Evolutionary conservation across 371 early-diverging fungal species (phyloP).

Genomic region (Nematocida homosporus): DNA sequence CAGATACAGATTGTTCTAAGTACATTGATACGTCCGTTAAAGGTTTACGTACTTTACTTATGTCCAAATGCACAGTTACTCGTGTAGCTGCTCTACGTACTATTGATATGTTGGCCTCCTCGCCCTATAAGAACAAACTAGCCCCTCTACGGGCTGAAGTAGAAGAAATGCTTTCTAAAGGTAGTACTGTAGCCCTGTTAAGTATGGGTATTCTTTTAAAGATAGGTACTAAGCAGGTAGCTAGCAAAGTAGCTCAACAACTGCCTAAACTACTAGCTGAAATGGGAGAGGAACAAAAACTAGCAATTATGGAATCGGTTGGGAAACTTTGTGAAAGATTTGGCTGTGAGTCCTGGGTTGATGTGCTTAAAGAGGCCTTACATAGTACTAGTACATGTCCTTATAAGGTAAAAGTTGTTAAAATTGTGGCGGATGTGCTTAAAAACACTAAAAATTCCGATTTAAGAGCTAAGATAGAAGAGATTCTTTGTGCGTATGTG

Average conservation of each 20-base stretch:
- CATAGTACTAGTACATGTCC: slow-evolving; percentile 42
- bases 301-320: slow-evolving; percentile 61
- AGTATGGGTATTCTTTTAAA: slow-evolving; percentile 63
- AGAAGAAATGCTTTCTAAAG: slow-evolving; percentile 58
- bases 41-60: slow-evolving; percentile 55
- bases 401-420: slow-evolving; percentile 64
- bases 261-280: slow-evolving; percentile 58
- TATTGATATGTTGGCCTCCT: slow-evolving; percentile 41
- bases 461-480: slow-evolving; percentile 38
- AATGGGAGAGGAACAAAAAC: slow-evolving; percentile 62
- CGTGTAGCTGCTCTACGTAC: slow-evolving; percentile 62
- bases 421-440: slow-evolving; percentile 50
- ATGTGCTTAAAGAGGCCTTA: slow-evolving; percentile 57
- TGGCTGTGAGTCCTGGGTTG: slow-evolving; percentile 53
- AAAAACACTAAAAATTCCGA: slow-evolving; percentile 24
- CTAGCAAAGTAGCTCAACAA: slow-evolving; percentile 56
- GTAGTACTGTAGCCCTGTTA: slow-evolving; percentile 59
- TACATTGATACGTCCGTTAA: slow-evolving; percentile 54
- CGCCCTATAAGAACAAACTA: slow-evolving; percentile 60
- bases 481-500: slow-evolving; percentile 59
- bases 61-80: slow-evolving; percentile 32
- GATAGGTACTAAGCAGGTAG: slow-evolving; percentile 64
- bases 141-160: slow-evolving; percentile 58
- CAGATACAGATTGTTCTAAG: not conserved
- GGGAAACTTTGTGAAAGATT: slow-evolving; percentile 56